Evolutionary conservation across 2,329 filamentous ascomycete genomes (phyloP).

Genomic region (Cylindrodendrum hubeiense): DNA sequence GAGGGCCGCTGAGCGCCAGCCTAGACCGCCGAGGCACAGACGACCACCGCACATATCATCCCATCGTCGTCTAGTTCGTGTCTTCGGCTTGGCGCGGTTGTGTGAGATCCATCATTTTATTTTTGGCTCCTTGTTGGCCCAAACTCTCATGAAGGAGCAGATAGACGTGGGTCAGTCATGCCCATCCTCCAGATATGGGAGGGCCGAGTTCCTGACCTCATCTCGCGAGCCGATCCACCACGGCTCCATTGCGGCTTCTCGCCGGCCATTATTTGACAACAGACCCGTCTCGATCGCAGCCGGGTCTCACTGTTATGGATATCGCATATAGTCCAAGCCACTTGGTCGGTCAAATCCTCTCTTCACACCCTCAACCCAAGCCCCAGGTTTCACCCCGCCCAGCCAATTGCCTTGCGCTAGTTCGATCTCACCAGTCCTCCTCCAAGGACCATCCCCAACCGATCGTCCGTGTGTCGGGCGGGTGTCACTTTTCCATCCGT

Average conservation of each 20-base stretch:
- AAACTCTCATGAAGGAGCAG: background rate
- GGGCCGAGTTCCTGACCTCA: background rate
- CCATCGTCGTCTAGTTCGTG: background rate
- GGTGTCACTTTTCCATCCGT: slow-evolving; percentile 12
- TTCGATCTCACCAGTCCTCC: background rate
- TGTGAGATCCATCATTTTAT: background rate
- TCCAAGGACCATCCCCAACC: slow-evolving; percentile 12
- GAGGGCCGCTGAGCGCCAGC: background rate
- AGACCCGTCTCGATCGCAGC: slow-evolving; percentile 22
- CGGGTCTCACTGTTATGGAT: slow-evolving; percentile 8
- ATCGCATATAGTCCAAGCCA: slow-evolving; percentile 10
- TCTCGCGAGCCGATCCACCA: slow-evolving; percentile 5
- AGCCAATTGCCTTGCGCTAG: background rate
- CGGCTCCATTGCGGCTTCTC: slow-evolving; percentile 33
- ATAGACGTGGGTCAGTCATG: background rate
- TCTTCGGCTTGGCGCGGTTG: background rate
- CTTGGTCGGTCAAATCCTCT: slow-evolving; percentile 20
- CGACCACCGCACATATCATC: background rate
- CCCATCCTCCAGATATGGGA: background rate
- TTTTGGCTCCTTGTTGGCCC: background rate
- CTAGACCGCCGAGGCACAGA: background rate
- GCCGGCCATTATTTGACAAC: slow-evolving; percentile 20
- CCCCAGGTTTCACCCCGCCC: slow-evolving; percentile 4
- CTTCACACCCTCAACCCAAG: background rate
- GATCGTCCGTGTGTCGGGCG: slow-evolving; percentile 13